phyloP scores from a whole-genome alignment of 805 yeast species.

The Lipomyces yamanashiensis region DNA sequence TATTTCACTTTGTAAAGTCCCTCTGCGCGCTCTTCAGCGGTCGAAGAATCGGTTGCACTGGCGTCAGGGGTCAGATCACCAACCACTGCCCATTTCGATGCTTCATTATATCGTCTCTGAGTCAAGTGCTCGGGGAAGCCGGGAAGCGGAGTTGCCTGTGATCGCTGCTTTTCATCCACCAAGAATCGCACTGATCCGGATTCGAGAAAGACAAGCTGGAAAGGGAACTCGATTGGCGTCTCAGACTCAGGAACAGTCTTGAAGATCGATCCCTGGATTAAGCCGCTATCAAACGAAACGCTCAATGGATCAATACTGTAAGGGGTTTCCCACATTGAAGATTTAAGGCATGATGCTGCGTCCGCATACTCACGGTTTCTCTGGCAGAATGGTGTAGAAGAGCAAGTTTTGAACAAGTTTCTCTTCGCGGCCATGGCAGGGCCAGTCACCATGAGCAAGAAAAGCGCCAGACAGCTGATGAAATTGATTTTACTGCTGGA shows the following conservation, averaged over 20 bases:
- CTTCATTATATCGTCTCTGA: conserved; percentile 61
- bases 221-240: conserved; percentile 53
- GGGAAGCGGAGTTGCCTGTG: conserved; percentile 24
- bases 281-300: conserved; percentile 43
- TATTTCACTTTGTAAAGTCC: conserved; percentile 40
- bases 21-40: conserved; percentile 12
- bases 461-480: not conserved
- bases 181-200: conserved; percentile 65
- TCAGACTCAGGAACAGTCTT: conserved; percentile 45
- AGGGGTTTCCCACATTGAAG: conserved; percentile 44
- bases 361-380: conserved; percentile 70
- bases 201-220: conserved; percentile 60
- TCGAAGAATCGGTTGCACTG: conserved; percentile 21
- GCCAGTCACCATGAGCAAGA: conserved; percentile 11
- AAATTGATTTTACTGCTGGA: not conserved
- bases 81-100: conserved; percentile 63
- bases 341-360: conserved; percentile 41
- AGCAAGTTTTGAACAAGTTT: conserved; percentile 68
- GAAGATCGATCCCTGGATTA: conserved; percentile 53
- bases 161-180: conserved; percentile 66
- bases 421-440: conserved; percentile 37
- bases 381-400: conserved; percentile 73
- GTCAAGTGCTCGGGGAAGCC: conserved; percentile 46
- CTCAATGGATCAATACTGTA: conserved; percentile 51
- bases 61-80: conserved; percentile 36